These are phyloP conservation scores for Lecanosticta acicola DNA, from an alignment of 2,329 filamentous ascomycete genomes.

Conservation along the genomic window DNA sequence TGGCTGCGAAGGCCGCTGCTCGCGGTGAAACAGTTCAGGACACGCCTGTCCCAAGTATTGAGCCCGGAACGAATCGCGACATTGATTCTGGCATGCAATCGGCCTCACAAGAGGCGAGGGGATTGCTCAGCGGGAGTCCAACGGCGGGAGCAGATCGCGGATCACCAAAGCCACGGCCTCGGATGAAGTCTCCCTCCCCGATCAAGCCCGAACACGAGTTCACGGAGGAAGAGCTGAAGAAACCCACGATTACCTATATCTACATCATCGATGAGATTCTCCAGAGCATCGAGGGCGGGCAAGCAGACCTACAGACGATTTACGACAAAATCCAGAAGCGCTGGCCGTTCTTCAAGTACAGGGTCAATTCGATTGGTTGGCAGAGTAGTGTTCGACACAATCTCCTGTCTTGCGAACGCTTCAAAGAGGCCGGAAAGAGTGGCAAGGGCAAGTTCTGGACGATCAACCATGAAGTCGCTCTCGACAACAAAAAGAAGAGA, in stretches of 20 bases:
- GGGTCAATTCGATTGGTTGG: conserved; percentile 56
- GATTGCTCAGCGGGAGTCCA: conserved; percentile 5
- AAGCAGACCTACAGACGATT: conserved; percentile 61
- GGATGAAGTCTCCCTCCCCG: conserved; percentile 50
- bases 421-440: conserved; percentile 54
- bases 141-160: conserved; percentile 1
- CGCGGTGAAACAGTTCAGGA: conserved; percentile 30
- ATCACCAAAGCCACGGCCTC: conserved; percentile 8
- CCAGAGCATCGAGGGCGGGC: conserved; percentile 48
- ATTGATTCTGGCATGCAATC: conserved; percentile 1
- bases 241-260: conserved; percentile 59
- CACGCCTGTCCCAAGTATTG: conserved; percentile 24
- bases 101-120: conserved; percentile 2
- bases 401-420: conserved; percentile 53
- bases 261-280: conserved; percentile 60
- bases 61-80: conserved; percentile 11
- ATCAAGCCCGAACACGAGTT: conserved; percentile 59
- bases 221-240: conserved; percentile 68
- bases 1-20: conserved; percentile 23
- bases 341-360: conserved; percentile 60
- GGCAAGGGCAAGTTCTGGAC: conserved; percentile 62
- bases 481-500: conserved; percentile 54
- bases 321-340: conserved; percentile 59
- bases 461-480: conserved; percentile 53
- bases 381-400: conserved; percentile 64